Evolutionary conservation across 2,329 filamentous ascomycete genomes (phyloP).

Genomic region (Clarireedia homoeocarpa): DNA sequence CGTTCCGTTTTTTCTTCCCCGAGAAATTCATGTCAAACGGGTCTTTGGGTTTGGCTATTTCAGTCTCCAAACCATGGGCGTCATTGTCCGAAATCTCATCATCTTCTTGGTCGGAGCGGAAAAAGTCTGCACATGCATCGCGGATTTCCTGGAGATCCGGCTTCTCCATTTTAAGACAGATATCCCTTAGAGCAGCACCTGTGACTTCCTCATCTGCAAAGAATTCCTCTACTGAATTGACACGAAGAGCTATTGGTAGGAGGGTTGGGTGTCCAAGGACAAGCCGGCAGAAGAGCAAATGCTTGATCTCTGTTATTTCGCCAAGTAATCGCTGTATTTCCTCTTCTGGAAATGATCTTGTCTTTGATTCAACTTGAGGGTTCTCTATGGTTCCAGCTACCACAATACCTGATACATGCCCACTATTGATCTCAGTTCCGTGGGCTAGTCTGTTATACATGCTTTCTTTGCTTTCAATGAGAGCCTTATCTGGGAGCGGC

Average conservation of each 20-base stretch:
- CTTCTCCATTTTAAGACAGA: constrained; percentile 40
- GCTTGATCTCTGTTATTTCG: constrained; percentile 42
- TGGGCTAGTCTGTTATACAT: constrained; percentile 34
- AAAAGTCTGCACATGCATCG: constrained; percentile 43
- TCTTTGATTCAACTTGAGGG: constrained; percentile 22
- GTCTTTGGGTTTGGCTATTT: constrained; percentile 1
- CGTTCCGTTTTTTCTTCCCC: constrained; percentile 5
- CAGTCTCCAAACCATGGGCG: constrained; percentile 12
- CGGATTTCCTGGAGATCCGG: constrained; percentile 41
- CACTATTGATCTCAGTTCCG: constrained; percentile 32
- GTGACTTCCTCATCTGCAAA: constrained; percentile 35
- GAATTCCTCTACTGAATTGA: constrained; percentile 38
- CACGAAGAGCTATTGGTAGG: constrained; percentile 37
- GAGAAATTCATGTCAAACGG: constrained; percentile 1
- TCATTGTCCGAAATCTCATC: constrained; percentile 29
- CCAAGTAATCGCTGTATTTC: constrained; percentile 36
- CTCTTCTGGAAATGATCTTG: constrained; percentile 33
- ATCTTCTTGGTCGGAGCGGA: constrained; percentile 33
- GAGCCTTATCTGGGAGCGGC: constrained; percentile 30
- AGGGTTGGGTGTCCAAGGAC: constrained; percentile 38
- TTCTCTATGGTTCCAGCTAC: constrained; percentile 28
- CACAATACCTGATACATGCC: constrained; percentile 28
- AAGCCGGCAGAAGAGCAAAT: constrained; percentile 40
- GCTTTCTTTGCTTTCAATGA: constrained; percentile 36
- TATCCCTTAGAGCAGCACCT: constrained; percentile 36